These are phyloP conservation scores for Brassica juncea DNA, from an alignment of 345 rosid species.

Conservation along the genomic window DNA sequence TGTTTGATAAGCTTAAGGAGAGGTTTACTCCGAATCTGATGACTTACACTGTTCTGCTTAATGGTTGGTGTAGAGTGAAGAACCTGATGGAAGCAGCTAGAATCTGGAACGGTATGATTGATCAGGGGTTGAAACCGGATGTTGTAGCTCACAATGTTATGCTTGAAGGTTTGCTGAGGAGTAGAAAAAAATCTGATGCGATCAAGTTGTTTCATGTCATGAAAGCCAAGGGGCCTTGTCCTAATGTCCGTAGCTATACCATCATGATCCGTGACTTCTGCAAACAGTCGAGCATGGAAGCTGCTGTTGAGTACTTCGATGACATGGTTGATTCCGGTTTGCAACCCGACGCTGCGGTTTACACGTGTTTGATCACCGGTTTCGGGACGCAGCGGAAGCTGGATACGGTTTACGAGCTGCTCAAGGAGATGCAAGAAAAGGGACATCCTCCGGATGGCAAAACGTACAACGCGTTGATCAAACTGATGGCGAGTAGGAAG, in stretches of 20 bases:
- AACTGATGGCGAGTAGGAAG: slow-evolving; percentile 63
- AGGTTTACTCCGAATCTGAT: slow-evolving; percentile 72
- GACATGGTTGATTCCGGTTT: slow-evolving; percentile 68
- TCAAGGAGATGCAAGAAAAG: slow-evolving; percentile 79
- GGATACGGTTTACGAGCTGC: slow-evolving; percentile 63
- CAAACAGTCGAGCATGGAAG: slow-evolving; percentile 71
- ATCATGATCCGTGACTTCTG: slow-evolving; percentile 69
- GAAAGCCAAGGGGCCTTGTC: slow-evolving; percentile 79
- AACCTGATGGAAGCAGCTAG: slow-evolving; percentile 91
- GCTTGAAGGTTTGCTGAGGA: slow-evolving; percentile 79
- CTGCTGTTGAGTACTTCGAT: slow-evolving; percentile 71
- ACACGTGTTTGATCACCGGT: slow-evolving; percentile 85
- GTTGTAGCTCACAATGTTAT: slow-evolving; percentile 67
- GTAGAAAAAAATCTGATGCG: slow-evolving; percentile 68
- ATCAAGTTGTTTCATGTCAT: slow-evolving; percentile 79
- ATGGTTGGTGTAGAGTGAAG: slow-evolving; percentile 76
- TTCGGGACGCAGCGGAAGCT: slow-evolving; percentile 71
- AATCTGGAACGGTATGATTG: slow-evolving; percentile 88
- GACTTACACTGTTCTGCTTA: slow-evolving; percentile 76
- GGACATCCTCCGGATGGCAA: slow-evolving; percentile 76
- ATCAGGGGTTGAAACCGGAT: slow-evolving; percentile 77
- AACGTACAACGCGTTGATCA: slow-evolving; percentile 81
- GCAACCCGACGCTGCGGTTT: slow-evolving; percentile 67
- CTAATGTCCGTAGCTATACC: slow-evolving; percentile 71
- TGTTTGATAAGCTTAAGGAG: slow-evolving; percentile 68